Percentiles rank a stretch among this genome's conserved stretches.
These are phyloP conservation scores for Epithele typhae DNA, from an alignment of 768 basidiomycete genomes.

Conservation along the genomic window DNA sequence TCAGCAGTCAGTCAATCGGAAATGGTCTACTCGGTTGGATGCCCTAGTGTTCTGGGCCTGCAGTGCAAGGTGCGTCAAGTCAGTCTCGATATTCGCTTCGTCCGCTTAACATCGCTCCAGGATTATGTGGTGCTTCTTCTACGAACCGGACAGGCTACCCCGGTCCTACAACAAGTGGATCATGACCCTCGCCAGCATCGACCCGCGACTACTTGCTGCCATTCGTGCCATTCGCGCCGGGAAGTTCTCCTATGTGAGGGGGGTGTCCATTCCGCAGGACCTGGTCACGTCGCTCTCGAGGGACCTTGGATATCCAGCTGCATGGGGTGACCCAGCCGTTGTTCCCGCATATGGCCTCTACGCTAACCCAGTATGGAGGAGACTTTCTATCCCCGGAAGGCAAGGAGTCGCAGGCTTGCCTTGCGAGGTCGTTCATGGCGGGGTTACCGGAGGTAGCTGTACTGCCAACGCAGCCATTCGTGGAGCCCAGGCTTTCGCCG, in stretches of 20 bases:
- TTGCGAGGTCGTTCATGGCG: constrained; percentile 69
- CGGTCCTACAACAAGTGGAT: constrained; percentile 79
- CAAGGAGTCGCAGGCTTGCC: constrained; percentile 64
- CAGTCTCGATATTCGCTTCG: no score
- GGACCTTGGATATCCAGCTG: constrained; percentile 53
- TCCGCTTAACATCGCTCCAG: constrained; percentile 35
- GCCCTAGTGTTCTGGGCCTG: constrained; percentile 73
- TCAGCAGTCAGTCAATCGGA: constrained; percentile 21
- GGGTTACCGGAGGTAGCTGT: constrained; percentile 54
- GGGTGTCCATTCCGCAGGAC: constrained; percentile 34
- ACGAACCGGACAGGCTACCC: constrained; percentile 64
- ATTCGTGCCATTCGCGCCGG: constrained; percentile 51
- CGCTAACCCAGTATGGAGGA: constrained; percentile 52
- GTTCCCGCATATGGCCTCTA: constrained; percentile 60
- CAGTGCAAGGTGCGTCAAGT: constrained; percentile 69
- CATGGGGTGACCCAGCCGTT: constrained; percentile 58
- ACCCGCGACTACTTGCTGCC: constrained; percentile 49
- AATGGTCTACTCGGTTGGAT: constrained; percentile 46
- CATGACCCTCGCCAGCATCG: constrained; percentile 61
- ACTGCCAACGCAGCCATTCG: constrained; percentile 53
- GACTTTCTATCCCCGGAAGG: constrained; percentile 49
- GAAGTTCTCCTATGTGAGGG: constrained; percentile 55
- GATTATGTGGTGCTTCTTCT: constrained; percentile 90
- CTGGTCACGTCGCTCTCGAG: constrained; percentile 43
- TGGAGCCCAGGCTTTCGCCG: constrained; percentile 50